phyloP scores from a whole-genome alignment of 306 rosid genomes.

The Delonix regia region DNA sequence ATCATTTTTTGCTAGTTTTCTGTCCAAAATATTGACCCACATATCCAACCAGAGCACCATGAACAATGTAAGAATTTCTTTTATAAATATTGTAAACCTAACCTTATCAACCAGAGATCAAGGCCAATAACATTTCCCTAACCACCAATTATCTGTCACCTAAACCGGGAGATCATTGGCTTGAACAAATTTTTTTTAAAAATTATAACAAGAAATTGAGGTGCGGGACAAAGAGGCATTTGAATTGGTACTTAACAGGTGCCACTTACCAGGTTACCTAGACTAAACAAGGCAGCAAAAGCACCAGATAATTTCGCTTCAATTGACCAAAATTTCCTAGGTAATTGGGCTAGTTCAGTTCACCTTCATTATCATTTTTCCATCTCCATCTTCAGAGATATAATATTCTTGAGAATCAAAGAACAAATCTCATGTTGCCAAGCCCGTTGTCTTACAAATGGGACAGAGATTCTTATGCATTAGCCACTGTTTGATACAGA shows the following conservation, averaged over 20 bases:
- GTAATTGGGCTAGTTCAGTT: slow-evolving; percentile 35
- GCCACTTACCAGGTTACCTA: slow-evolving; percentile 4
- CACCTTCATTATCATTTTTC: neutral
- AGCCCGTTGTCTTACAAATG: slow-evolving; percentile 87
- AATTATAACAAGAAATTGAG: slow-evolving; percentile 35
- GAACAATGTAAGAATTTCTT: slow-evolving; percentile 26
- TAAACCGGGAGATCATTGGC: slow-evolving; percentile 50
- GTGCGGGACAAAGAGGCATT: neutral
- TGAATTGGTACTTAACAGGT: slow-evolving; percentile 23
- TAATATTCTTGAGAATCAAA: slow-evolving; percentile 37
- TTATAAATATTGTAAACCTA: slow-evolving; percentile 44
- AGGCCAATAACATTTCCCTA: slow-evolving; percentile 39
- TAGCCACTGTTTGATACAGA: slow-evolving; percentile 88
- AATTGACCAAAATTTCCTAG: slow-evolving; percentile 41
- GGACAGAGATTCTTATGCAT: slow-evolving; percentile 91
- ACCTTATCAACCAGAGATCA: slow-evolving; percentile 48
- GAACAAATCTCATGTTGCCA: slow-evolving; percentile 56
- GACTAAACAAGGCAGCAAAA: slow-evolving; percentile 20
- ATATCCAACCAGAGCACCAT: slow-evolving; percentile 5
- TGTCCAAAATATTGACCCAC: neutral
- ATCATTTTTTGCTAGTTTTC: neutral
- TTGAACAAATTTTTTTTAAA: slow-evolving; percentile 36
- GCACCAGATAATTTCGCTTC: slow-evolving; percentile 46
- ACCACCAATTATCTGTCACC: slow-evolving; percentile 48
- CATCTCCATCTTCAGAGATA: slow-evolving; percentile 24